Conservation (phyloP, 1,284 basidiomycete genomes). For the Ustilago sp. region DNA sequence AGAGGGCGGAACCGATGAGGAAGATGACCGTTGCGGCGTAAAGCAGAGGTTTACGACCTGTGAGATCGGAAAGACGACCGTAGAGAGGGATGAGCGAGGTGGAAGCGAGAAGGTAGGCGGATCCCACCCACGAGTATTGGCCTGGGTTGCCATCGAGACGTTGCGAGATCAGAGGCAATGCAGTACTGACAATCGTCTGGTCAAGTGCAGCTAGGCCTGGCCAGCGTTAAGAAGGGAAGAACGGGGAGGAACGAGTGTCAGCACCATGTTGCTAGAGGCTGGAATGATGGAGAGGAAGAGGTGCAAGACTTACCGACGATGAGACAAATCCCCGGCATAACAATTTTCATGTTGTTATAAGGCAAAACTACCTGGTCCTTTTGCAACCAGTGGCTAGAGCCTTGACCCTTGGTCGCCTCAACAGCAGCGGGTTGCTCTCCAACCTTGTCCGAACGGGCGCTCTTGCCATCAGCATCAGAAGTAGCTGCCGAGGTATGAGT, state of each 20-base stretch:
- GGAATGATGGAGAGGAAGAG: constrained; percentile 45
- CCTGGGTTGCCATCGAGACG: constrained; percentile 40
- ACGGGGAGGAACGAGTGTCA: not conserved
- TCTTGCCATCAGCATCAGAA: not conserved
- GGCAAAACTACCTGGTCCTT: constrained; percentile 49
- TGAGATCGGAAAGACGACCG: constrained; percentile 68
- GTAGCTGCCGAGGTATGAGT: not conserved
- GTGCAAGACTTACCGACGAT: constrained; percentile 17
- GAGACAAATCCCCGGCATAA: constrained; percentile 58
- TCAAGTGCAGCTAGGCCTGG: constrained; percentile 51
- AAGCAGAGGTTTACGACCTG: constrained; percentile 77
- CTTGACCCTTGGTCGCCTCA: not conserved
- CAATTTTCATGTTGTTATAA: constrained; percentile 60
- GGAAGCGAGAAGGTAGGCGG: constrained; percentile 71
- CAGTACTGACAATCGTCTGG: constrained; percentile 68
- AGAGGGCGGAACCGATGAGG: constrained; percentile 82
- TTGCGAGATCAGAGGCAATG: constrained; percentile 66
- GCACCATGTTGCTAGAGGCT: constrained; percentile 53
- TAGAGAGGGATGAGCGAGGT: constrained; percentile 69
- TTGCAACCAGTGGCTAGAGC: constrained; percentile 53
- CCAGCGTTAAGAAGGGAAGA: not conserved
- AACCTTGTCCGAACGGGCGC: not conserved
- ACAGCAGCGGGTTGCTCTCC: not conserved
- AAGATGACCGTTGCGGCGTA: constrained; percentile 79
- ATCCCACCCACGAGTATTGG: constrained; percentile 70